A percentile compares a stretch with the other conserved stretches of the same genome.
Evolutionary conservation across 2,329 filamentous ascomycete species (phyloP).

Genomic region (Monosporascus sp.): DNA sequence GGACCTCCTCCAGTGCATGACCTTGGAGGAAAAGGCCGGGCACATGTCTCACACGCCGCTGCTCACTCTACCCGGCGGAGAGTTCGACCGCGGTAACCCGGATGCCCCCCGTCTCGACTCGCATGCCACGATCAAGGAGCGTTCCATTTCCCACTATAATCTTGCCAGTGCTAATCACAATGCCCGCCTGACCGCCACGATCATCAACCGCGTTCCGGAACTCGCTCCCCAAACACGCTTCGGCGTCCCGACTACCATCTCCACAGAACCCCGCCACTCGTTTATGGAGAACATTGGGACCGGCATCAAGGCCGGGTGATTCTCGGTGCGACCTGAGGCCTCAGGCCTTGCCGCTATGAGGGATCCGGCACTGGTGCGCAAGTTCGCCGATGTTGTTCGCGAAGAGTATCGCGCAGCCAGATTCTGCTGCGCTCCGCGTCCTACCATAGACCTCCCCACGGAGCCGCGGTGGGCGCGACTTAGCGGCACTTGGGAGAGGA

Average conservation of each 20-base stretch:
- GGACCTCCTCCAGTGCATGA: constrained; percentile 41
- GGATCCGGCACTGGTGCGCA: constrained; percentile 34
- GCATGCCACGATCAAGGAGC: constrained; percentile 26
- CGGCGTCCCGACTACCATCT: constrained; percentile 43
- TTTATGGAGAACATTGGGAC: constrained; percentile 39
- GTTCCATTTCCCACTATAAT: constrained; percentile 41
- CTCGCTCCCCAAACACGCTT: constrained; percentile 38
- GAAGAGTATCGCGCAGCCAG: constrained; percentile 40
- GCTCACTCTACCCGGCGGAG: constrained; percentile 20
- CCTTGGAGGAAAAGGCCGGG: constrained; percentile 41
- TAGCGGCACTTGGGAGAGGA: constrained; percentile 41
- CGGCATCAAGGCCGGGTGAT: constrained; percentile 34
- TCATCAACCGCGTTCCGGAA: constrained; percentile 36
- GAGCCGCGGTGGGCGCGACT: constrained; percentile 47
- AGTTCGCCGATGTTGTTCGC: constrained; percentile 43
- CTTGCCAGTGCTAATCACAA: constrained; percentile 37
- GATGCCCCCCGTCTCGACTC: constrained; percentile 17
- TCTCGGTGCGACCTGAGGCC: constrained; percentile 47
- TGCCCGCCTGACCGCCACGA: constrained; percentile 28
- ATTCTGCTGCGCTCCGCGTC: constrained; percentile 41
- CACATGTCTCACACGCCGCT: constrained; percentile 39
- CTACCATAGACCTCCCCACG: constrained; percentile 43
- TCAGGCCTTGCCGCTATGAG: constrained; percentile 44
- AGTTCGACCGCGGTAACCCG: constrained; percentile 9
- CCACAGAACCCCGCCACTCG: constrained; percentile 40